A percentile compares a stretch with the other conserved stretches of the same genome.
Evolutionary conservation across 2,329 filamentous ascomycete species (phyloP).

Genomic region (Clathrospora elynae): DNA sequence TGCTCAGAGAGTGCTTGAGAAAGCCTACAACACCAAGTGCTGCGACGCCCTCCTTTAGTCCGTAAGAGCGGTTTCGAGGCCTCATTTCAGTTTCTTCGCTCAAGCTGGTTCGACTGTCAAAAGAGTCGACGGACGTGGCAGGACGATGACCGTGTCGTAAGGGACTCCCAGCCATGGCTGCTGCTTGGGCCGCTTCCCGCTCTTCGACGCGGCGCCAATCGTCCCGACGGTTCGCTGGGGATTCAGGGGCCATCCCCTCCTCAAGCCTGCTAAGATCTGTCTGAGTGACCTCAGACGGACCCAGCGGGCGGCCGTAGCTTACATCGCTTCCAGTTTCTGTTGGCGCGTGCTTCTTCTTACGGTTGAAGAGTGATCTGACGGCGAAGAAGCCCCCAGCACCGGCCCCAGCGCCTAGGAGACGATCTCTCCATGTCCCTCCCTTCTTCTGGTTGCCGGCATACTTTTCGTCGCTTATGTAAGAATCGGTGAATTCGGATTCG

Average conservation of each 20-base stretch:
- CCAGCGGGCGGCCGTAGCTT: slow-evolving; percentile 59
- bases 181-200: slow-evolving; percentile 45
- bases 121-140: slow-evolving; percentile 48
- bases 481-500: slow-evolving; percentile 38
- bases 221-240: slow-evolving; percentile 47
- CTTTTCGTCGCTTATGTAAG: slow-evolving; percentile 52
- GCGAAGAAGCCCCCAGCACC: slow-evolving; percentile 50
- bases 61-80: slow-evolving; percentile 39
- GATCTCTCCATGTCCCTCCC: slow-evolving; percentile 51
- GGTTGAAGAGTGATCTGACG: slow-evolving; percentile 63
- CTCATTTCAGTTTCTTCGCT: slow-evolving; percentile 37
- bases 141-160: slow-evolving; percentile 37
- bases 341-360: slow-evolving; percentile 51
- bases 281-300: slow-evolving; percentile 54
- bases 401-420: slow-evolving; percentile 53
- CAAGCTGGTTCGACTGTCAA: slow-evolving; percentile 48
- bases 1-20: slow-evolving; percentile 54
- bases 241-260: slow-evolving; percentile 59
- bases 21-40: slow-evolving; percentile 50
- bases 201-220: slow-evolving; percentile 48
- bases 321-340: slow-evolving; percentile 59
- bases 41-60: slow-evolving; percentile 55
- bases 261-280: slow-evolving; percentile 57
- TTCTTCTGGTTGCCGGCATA: slow-evolving; percentile 41
- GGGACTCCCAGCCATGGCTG: slow-evolving; percentile 56